phyloP scores from a whole-genome alignment of 2,329 filamentous ascomycete genomes.

The Paracorniculantispora psalliotae region DNA sequence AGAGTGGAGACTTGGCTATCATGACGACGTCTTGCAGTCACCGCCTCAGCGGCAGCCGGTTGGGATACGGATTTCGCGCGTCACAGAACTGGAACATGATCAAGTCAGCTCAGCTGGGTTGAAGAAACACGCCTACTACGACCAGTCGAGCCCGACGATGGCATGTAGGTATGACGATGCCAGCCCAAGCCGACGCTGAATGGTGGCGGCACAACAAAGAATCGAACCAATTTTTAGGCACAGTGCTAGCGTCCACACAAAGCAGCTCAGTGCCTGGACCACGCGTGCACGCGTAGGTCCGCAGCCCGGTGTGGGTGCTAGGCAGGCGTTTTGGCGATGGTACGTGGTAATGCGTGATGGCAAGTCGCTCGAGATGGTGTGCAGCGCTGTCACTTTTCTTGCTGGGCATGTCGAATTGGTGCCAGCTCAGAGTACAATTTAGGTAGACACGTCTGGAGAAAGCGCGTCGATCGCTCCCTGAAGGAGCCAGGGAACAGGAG shows the following conservation, averaged over 20 bases:
- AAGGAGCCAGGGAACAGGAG: not conserved
- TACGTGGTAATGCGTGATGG: not conserved
- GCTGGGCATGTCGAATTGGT: not conserved
- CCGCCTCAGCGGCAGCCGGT: not conserved
- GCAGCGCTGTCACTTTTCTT: not conserved
- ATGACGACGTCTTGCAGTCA: constrained; percentile 6
- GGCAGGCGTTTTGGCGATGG: not conserved
- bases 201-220: not conserved
- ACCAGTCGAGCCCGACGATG: not conserved
- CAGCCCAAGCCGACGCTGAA: not conserved
- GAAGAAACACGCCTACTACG: not conserved
- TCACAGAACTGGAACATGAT: not conserved
- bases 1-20: constrained; percentile 7
- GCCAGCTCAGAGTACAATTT: constrained; percentile 6
- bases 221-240: not conserved
- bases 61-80: not conserved
- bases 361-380: not conserved
- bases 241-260: not conserved
- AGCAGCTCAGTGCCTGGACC: not conserved
- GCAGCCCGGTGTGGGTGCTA: not conserved
- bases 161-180: not conserved
- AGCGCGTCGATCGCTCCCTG: constrained; percentile 2
- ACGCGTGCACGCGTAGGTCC: not conserved
- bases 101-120: not conserved
- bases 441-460: not conserved